phyloP scores from a whole-genome alignment of 192 early-diverging fungal species.

The Gonapodya prolifera region DNA sequence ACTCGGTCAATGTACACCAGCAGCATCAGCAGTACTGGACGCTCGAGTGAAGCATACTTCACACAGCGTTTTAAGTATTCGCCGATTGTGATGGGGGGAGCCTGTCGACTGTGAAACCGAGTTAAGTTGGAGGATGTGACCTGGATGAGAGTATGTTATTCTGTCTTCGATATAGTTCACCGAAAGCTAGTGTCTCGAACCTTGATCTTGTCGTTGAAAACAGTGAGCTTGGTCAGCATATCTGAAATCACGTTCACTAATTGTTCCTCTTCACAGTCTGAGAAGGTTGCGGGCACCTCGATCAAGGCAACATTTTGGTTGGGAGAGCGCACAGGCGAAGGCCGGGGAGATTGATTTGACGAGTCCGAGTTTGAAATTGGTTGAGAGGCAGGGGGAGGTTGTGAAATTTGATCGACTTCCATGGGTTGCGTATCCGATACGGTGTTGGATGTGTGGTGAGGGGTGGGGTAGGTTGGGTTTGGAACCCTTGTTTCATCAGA shows the following conservation, averaged over 20 bases:
- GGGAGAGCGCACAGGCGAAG: neutral
- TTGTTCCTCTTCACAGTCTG: neutral
- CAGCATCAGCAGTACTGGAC: slow-evolving; percentile 71
- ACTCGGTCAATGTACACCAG: slow-evolving; percentile 91
- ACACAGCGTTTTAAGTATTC: slow-evolving; percentile 87
- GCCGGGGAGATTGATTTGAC: neutral
- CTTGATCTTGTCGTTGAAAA: slow-evolving; percentile 1
- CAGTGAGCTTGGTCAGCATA: neutral
- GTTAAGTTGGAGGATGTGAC: slow-evolving; percentile 52
- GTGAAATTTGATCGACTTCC: neutral
- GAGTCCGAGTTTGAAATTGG: too few relatives aligned
- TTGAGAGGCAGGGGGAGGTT: neutral
- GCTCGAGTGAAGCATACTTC: slow-evolving; percentile 83
- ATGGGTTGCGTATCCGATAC: neutral
- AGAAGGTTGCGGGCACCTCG: neutral
- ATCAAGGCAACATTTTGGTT: neutral
- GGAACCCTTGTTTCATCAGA: neutral
- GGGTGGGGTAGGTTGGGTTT: neutral
- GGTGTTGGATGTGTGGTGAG: neutral
- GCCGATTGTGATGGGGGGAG: slow-evolving; percentile 69
- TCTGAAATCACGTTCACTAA: neutral
- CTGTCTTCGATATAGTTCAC: too few relatives aligned
- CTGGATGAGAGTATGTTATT: slow-evolving; percentile 38
- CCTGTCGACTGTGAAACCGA: slow-evolving; percentile 87
- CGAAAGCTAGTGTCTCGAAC: too few relatives aligned